These are phyloP conservation scores for Mucor saturninus DNA, from an alignment of 371 early-diverging fungal genomes.

Conservation along the genomic window DNA sequence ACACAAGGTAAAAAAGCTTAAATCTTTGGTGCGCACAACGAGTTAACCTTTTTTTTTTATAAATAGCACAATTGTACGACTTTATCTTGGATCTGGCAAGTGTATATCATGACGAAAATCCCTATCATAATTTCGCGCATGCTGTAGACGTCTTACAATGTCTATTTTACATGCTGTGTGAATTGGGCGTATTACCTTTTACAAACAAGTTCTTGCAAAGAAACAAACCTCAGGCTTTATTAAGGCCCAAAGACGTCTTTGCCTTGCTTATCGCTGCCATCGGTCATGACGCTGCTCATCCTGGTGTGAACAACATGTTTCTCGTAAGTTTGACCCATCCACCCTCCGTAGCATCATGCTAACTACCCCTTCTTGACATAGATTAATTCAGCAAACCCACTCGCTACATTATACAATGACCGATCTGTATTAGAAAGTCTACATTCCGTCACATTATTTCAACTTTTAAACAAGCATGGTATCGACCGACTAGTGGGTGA, in stretches of 20 bases:
- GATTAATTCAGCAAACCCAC: slow-evolving; percentile 75
- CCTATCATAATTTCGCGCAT: slow-evolving; percentile 87
- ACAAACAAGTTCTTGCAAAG: slow-evolving; percentile 8
- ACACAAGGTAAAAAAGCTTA: slow-evolving; percentile 49
- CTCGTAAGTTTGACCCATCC: slow-evolving; percentile 43
- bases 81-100: slow-evolving; percentile 65
- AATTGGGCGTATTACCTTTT: slow-evolving; percentile 55
- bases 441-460: slow-evolving; percentile 86
- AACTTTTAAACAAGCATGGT: slow-evolving; percentile 74
- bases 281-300: slow-evolving; percentile 85
- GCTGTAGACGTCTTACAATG: slow-evolving; percentile 89
- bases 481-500: slow-evolving; percentile 44
- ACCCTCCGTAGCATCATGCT: too few species aligned
- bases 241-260: slow-evolving; percentile 69
- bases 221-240: slow-evolving; percentile 19
- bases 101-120: slow-evolving; percentile 74
- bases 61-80: slow-evolving; percentile 57
- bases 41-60: slow-evolving; percentile 12
- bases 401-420: slow-evolving; percentile 91
- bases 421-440: slow-evolving; percentile 92
- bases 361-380: slow-evolving; percentile 11
- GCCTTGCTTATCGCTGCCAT: slow-evolving; percentile 77
- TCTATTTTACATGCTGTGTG: slow-evolving; percentile 71
- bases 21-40: neutral
- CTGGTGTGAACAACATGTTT: slow-evolving; percentile 81